A percentile compares a stretch with the other conserved stretches of the same genome.
phyloP scores from a whole-genome alignment of 768 basidiomycete species.

The Phylloporus arenicola region DNA sequence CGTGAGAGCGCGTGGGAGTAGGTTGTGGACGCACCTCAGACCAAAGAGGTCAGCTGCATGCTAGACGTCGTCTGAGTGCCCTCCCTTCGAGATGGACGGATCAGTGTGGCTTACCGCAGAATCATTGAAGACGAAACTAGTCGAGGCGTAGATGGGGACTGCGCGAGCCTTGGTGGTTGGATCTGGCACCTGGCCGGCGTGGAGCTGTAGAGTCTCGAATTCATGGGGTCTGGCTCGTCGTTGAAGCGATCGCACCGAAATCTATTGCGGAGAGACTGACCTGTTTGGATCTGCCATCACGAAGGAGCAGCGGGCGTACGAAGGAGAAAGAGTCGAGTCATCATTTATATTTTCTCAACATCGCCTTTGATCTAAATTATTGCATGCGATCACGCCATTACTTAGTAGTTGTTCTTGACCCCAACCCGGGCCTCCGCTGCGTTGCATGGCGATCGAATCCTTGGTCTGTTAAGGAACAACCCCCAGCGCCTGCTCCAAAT shows the following conservation, averaged over 20 bases:
- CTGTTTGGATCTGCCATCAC: conserved; percentile 24
- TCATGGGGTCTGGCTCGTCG: conserved; percentile 34
- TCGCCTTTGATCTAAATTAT: neutral
- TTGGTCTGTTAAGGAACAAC: neutral
- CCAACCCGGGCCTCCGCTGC: too few relatives aligned
- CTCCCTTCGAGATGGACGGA: neutral
- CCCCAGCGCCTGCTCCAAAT: conserved; percentile 10
- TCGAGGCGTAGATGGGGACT: conserved; percentile 56
- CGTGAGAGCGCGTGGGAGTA: neutral
- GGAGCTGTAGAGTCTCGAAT: conserved; percentile 60
- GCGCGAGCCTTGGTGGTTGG: conserved; percentile 55
- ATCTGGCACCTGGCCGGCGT: conserved; percentile 53
- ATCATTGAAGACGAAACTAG: conserved; percentile 54
- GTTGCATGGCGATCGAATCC: neutral
- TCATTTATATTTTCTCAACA: neutral
- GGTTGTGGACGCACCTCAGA: conserved; percentile 29
- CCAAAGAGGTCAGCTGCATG: conserved; percentile 54
- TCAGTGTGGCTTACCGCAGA: conserved; percentile 34
- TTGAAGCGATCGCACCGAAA: neutral
- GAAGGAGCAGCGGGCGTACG: neutral
- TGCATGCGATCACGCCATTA: conserved; percentile 12
- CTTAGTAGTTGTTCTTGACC: too few relatives aligned
- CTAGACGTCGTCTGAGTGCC: conserved; percentile 21
- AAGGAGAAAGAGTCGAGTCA: neutral
- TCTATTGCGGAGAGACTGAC: conserved; percentile 1